Conservation (phyloP, 495 filamentous ascomycete genomes). For the Aspergillus affinis region DNA sequence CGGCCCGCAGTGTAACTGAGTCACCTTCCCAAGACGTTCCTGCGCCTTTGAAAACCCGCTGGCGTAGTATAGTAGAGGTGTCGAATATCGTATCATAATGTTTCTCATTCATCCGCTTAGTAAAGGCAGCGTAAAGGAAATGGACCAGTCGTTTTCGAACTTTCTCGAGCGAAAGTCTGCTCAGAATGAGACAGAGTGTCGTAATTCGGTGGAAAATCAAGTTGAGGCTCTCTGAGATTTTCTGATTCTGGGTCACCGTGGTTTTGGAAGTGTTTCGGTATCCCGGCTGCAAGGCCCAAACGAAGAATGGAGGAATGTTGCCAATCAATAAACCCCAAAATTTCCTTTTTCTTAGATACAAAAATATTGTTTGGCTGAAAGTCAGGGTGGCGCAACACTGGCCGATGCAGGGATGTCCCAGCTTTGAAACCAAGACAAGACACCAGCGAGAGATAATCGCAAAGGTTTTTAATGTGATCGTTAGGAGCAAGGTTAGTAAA, state of each 20-base stretch:
- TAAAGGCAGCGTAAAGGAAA: slow-evolving; percentile 28
- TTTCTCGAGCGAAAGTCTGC: slow-evolving; percentile 18
- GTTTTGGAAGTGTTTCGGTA: slow-evolving; percentile 33
- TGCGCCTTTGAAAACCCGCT: slow-evolving; percentile 23
- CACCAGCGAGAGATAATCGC: slow-evolving; percentile 20
- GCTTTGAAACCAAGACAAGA: slow-evolving; percentile 17
- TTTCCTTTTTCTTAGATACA: slow-evolving; percentile 23
- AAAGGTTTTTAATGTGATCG: slow-evolving; percentile 21
- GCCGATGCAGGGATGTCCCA: slow-evolving; percentile 20
- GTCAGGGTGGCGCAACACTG: slow-evolving; percentile 33
- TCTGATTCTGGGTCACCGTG: slow-evolving; percentile 26
- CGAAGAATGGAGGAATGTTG: slow-evolving; percentile 32
- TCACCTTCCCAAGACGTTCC: slow-evolving; percentile 34
- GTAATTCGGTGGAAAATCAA: slow-evolving; percentile 20
- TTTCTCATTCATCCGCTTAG: slow-evolving; percentile 21
- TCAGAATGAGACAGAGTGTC: slow-evolving; percentile 15
- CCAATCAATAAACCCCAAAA: slow-evolving; percentile 35
- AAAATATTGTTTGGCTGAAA: slow-evolving; percentile 36
- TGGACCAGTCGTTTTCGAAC: slow-evolving; percentile 19
- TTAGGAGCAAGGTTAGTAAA: slow-evolving; percentile 11
- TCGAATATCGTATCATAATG: slow-evolving; percentile 30
- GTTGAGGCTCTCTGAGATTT: slow-evolving; percentile 15
- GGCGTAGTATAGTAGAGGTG: slow-evolving; percentile 22
- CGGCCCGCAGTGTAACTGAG: slow-evolving; percentile 22
- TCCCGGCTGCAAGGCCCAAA: slow-evolving; percentile 28